Evolutionary conservation across 2,329 filamentous ascomycete genomes (phyloP), one percentile per base, ranked within the genome.

Genomic region (Escovopsis weberi): DNA sequence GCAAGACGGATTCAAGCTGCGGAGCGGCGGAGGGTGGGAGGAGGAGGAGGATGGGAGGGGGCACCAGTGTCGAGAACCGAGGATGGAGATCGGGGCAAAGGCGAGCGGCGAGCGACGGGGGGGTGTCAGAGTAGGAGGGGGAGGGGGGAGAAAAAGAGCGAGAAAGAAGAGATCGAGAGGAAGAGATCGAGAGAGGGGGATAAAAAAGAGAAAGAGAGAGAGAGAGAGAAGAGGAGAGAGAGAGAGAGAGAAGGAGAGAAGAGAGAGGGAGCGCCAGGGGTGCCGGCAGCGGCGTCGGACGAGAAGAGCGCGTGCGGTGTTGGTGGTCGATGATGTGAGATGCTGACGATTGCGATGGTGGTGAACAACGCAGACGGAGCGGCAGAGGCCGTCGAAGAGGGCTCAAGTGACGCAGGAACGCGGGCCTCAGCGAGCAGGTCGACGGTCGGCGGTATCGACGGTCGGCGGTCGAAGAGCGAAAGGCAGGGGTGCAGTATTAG

Each of bases 1-100:
- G 50, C 49, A 51, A 56, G 52, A 54, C 56, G 51, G 11, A 11
- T 53, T 58, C 57, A 34, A 44, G 33, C 37, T 45, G 39, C 53
- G 41, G 40, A 47, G 49, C 43, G 48, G 51, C 43, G 46, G 48
- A 43, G 45, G 43, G 39, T 33, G 38, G 56, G 53, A 52, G 50
- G 54, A 48, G 50, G 35, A 34, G 43, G 47, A 39, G 47, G 23
- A 23, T 37, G 15, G 35, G 15, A 15, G 37, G 37, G 55, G 52
- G 23, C n/a, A n/a, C n/a, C n/a, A n/a, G n/a, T n/a, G n/a, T 28
- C 26, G 26, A 6, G 26, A 9, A 28, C 9, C 26, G 26, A 28
- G 26, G 26, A 5, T 28, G 26, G 9, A 28, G 26, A 28, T 28
- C 26, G 26, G 26, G 26, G 9, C 6, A 28, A 9, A 28, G 26